Percentiles rank a stretch among this genome's conserved stretches.
Evolutionary conservation across 2,329 filamentous ascomycete species (phyloP).

Genomic region (Emmonsiellopsis sp.): DNA sequence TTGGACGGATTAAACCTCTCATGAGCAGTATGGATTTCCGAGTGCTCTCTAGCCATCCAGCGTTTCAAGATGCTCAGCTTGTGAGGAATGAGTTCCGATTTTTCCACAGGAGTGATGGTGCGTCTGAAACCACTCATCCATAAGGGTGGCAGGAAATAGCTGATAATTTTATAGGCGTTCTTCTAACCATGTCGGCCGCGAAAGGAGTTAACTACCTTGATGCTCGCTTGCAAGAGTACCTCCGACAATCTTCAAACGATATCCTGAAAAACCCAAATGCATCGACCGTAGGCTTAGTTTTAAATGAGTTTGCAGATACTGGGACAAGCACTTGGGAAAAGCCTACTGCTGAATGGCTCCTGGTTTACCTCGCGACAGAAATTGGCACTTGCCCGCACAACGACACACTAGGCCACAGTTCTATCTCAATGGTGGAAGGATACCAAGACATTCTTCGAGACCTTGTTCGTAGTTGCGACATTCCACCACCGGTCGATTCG

Average conservation of each 20-base stretch:
- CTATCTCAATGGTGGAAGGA: background rate
- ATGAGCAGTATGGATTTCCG: constrained; percentile 1
- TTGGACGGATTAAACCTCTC: constrained; percentile 1
- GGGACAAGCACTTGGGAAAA: constrained; percentile 3
- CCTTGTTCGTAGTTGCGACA: constrained; percentile 1
- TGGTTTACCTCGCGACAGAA: constrained; percentile 1
- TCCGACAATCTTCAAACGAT: background rate
- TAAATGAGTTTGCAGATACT: background rate
- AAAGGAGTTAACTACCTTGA: constrained; percentile 1
- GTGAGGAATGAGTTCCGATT: constrained; percentile 1
- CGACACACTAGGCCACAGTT: constrained; percentile 1
- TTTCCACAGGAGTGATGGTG: constrained; percentile 1
- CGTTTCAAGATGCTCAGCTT: constrained; percentile 1
- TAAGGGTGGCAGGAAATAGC: background rate
- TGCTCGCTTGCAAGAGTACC: constrained; percentile 1
- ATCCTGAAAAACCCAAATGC: background rate
- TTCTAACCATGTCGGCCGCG: constrained; percentile 1
- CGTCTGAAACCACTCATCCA: background rate
- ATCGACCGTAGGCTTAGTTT: background rate
- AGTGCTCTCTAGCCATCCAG: background rate
- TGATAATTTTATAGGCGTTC: constrained; percentile 1
- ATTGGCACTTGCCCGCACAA: constrained; percentile 1
- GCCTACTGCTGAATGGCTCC: constrained; percentile 1
- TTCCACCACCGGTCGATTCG: background rate
- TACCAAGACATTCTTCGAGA: constrained; percentile 3